These are phyloP conservation scores for Rubroboletus pulcherrimus DNA, from an alignment of 768 basidiomycete genomes.

Conservation along the genomic window DNA sequence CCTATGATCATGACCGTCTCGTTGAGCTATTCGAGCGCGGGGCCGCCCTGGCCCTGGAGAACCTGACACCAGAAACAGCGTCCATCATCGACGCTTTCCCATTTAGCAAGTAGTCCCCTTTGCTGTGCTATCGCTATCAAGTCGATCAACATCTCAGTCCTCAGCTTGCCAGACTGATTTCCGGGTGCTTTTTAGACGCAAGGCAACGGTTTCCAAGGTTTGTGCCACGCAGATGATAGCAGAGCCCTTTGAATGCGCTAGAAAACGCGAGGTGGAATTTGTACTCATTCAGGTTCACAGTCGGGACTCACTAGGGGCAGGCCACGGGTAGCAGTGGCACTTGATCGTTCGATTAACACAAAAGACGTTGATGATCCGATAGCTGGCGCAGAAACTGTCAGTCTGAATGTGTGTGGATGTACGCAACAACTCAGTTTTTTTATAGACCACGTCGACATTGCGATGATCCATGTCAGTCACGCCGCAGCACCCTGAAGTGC, in stretches of 20 bases:
- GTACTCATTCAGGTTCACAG: not conserved
- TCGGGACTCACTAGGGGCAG: slow-evolving; percentile 2
- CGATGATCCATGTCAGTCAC: slow-evolving; percentile 32
- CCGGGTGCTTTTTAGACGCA: slow-evolving; percentile 26
- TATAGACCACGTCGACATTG: slow-evolving; percentile 8
- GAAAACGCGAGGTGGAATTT: slow-evolving; percentile 8
- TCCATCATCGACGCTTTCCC: slow-evolving; percentile 20
- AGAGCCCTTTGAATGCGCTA: slow-evolving; percentile 15
- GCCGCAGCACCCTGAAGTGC: slow-evolving; percentile 30
- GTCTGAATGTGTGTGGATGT: not conserved
- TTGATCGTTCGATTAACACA: slow-evolving; percentile 4
- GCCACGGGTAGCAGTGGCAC: slow-evolving; percentile 11
- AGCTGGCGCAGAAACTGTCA: slow-evolving; percentile 22
- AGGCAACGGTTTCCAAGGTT: slow-evolving; percentile 6
- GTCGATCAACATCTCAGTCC: slow-evolving; percentile 11
- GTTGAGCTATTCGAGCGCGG: slow-evolving; percentile 37
- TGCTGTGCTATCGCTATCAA: not conserved
- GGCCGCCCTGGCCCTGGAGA: slow-evolving; percentile 11
- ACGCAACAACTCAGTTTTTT: not conserved
- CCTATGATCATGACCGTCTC: slow-evolving; percentile 34
- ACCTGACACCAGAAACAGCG: slow-evolving; percentile 14
- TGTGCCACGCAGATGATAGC: slow-evolving; percentile 12
- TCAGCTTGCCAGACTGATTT: slow-evolving; percentile 22
- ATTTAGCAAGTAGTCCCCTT: slow-evolving; percentile 11
- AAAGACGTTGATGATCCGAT: not conserved